A percentile compares a stretch with the other conserved stretches of the same genome.
Evolutionary conservation across 176 grass and related monocot species (phyloP).

Genomic region (Juncus effusus): DNA sequence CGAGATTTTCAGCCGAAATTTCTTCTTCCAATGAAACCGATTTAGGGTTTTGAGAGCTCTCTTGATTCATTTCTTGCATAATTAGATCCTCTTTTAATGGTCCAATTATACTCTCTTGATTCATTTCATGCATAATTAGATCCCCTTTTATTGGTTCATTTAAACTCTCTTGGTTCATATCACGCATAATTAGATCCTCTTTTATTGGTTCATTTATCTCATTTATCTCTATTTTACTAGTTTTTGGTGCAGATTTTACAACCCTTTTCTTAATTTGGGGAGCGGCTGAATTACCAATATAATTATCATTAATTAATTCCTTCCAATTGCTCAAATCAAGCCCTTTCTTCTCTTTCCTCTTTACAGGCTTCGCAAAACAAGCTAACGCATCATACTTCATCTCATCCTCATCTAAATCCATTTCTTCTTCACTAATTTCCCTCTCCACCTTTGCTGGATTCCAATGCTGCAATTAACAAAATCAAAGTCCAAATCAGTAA

Average conservation of each 20-base stretch:
- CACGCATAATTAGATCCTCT: slow-evolving; percentile 10
- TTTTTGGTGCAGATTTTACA: slow-evolving; percentile 24
- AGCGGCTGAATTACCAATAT: slow-evolving; percentile 19
- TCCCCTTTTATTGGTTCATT: slow-evolving; percentile 4
- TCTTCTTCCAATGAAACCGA: slow-evolving; percentile 42
- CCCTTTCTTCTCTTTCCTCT: slow-evolving; percentile 74
- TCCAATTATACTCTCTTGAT: not conserved
- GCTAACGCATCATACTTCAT: slow-evolving; percentile 35
- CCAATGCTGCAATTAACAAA: slow-evolving; percentile 47
- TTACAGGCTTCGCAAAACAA: slow-evolving; percentile 34
- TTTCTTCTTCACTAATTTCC: slow-evolving; percentile 30
- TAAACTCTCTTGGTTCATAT: slow-evolving; percentile 23
- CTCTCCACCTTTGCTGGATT: slow-evolving; percentile 23
- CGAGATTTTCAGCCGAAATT: slow-evolving; percentile 60
- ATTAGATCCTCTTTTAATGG: slow-evolving; percentile 9
- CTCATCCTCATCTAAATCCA: slow-evolving; percentile 51
- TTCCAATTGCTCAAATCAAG: slow-evolving; percentile 74
- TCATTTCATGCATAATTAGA: slow-evolving; percentile 15
- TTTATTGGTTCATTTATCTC: slow-evolving; percentile 5
- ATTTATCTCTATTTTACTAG: slow-evolving; percentile 7
- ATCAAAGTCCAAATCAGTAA: too few species aligned
- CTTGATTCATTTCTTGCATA: slow-evolving; percentile 13
- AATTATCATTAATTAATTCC: slow-evolving; percentile 36
- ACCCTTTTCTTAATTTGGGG: slow-evolving; percentile 34
- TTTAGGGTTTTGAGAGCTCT: slow-evolving; percentile 16